Evolutionary conservation across 495 filamentous ascomycete species (phyloP), one percentile per base, ranked within the genome.

Genomic region (Hamigera avellanea): DNA sequence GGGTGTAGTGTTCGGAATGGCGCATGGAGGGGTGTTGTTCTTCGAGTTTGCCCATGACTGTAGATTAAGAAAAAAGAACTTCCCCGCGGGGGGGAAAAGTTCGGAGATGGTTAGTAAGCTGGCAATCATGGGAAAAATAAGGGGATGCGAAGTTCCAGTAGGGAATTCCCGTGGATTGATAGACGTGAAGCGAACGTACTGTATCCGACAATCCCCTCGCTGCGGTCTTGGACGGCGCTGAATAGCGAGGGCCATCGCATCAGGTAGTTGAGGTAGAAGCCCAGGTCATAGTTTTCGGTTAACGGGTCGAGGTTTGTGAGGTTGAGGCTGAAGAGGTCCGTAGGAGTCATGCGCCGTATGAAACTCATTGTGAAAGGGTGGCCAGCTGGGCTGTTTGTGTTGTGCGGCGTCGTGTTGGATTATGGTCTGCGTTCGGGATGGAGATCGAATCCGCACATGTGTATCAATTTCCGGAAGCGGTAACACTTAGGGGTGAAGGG

Each of bases 11-110:
- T 45, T 81, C 71, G 35, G 80, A 85, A 49, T 75, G 73, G 33
- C 71, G 61, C 56, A 78, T 72, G 37, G 73, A 73, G 14, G 75
- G 63, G 16, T 84, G 87, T 23, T 86, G 86, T 47, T 86, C 79
- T 65, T 96, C 93, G 36, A 91, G 67, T 62, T 98, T 98, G 43
- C 87, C 91, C 73, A 96, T 89, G 48, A 98, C 91, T 95, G 41
- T 23, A 5, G 21, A 23, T 5, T 23, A 23, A 5, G 21, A 9
- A 23, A 5, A n/a, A n/a, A n/a, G n/a, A n/a, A n/a, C n/a, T n/a
- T n/a, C n/a, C n/a, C n/a, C n/a, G n/a, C n/a, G n/a, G n/a, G n/a
- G n/a, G n/a, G n/a, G n/a, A n/a, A n/a, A n/a, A n/a, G n/a, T n/a
- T n/a, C n/a, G n/a, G n/a, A n/a, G n/a, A n/a, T n/a, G n/a, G n/a